Base-by-base conservation (phyloP, 257 asterid species). In the Nicotiana benthamiana region DNA sequence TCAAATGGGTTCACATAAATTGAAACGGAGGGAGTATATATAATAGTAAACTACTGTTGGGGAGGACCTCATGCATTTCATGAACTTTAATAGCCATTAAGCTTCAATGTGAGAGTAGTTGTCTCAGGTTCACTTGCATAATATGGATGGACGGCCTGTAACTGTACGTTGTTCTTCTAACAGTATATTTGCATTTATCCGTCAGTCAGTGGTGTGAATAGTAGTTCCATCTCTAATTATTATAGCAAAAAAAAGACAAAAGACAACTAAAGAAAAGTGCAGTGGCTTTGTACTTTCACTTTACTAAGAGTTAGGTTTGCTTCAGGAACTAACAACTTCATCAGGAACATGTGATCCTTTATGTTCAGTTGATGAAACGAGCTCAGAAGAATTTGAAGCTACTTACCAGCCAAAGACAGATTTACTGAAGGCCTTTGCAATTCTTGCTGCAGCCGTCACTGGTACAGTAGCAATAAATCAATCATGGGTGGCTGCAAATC, bases 401-500 rank as follows among this genome's bases (percentile, higher is more conserved):
- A 86, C 54, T 83, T 86, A 91, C 88, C 93, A 90, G 80, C 92
- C 97, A 17, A 95, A 95, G 89, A 93, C 97, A 22, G 99, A 95
- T 88, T 80, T 94, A 8, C 68, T 89, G 79, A 95, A 95, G 88
- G 99, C 97, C 67, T 84, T 91, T 85, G 97, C 98, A n/a, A 17
- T 95, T 87, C 87, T 95, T 46, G 94, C 87, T 0, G 93, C 93
- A 68, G 96, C 98, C 70, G 98, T 95, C 82, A 86, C 92, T 27
- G 99, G 97, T 59, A 85, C 97, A 15, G 46, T 95, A 46, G 99
- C 97, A 18, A 94, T 95, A 75, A 95, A 93, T 85, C 98, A 93
- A 84, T 90, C 97, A 34, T 95, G 98, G 98, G 98, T 95, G 64
- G 97, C 98, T 61, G 97, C 86, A 79, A 89, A 95, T 85, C 99